Conservation (phyloP, 1,284 basidiomycete genomes). For the Cryptococcus sp. region DNA sequence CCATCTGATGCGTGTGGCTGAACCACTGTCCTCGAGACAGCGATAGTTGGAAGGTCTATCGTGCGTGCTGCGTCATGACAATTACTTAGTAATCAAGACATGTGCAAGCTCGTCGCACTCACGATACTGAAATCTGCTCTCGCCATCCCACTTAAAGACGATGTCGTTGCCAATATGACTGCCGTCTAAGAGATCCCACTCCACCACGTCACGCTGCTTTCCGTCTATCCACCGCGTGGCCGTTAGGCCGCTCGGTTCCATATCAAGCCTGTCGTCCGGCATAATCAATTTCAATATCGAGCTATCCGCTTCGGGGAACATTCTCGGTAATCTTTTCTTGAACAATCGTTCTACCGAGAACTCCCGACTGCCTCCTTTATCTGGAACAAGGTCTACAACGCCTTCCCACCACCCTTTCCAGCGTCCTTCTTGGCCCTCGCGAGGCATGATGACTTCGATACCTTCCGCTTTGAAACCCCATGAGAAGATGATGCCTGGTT, state of each 20-base stretch:
- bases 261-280: slow-evolving; percentile 18
- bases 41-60: slow-evolving; percentile 58
- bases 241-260: slow-evolving; percentile 16
- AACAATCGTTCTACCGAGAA: slow-evolving; percentile 79
- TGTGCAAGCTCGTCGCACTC: slow-evolving; percentile 16
- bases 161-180: slow-evolving; percentile 34
- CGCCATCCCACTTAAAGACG: slow-evolving; percentile 52
- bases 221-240: slow-evolving; percentile 37
- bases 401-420: slow-evolving; percentile 76
- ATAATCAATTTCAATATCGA: slow-evolving; percentile 41
- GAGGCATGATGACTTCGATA: slow-evolving; percentile 48
- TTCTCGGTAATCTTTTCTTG: slow-evolving; percentile 62
- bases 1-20: slow-evolving; percentile 77
- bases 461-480: slow-evolving; percentile 66
- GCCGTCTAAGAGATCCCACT: slow-evolving; percentile 35
- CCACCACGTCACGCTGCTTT: slow-evolving; percentile 22
- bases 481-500: slow-evolving; percentile 83
- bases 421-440: slow-evolving; percentile 41
- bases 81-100: not conserved
- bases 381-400: slow-evolving; percentile 74
- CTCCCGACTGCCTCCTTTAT: slow-evolving; percentile 61
- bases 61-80: slow-evolving; percentile 35
- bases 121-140: slow-evolving; percentile 53
- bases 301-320: slow-evolving; percentile 63
- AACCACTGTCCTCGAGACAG: slow-evolving; percentile 69